Conservation (phyloP, 345 rosid genomes). For the Linum lewisii region DNA sequence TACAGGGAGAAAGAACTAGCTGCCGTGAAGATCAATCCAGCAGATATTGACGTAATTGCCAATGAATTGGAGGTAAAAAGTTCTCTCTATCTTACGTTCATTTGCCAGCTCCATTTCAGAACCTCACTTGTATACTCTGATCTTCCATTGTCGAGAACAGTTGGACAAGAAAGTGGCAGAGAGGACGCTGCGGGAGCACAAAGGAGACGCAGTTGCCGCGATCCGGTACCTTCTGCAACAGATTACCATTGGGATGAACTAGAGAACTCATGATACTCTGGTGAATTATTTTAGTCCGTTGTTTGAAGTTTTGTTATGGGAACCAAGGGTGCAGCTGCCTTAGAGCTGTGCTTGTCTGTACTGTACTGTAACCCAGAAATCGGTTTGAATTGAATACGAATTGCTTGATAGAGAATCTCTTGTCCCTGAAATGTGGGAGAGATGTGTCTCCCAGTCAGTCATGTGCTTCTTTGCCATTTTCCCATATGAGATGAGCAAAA, state of each 20-base stretch:
- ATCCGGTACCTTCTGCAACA: constrained; percentile 62
- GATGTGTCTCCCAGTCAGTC: too few species aligned
- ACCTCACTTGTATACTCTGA: not conserved
- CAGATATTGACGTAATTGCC: constrained; percentile 79
- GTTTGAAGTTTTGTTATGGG: too few species aligned
- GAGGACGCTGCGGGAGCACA: constrained; percentile 88
- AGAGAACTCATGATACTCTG: not conserved
- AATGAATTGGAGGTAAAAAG: constrained; percentile 78
- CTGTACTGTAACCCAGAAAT: too few species aligned
- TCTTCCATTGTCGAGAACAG: constrained; percentile 25
- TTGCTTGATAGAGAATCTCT: too few species aligned
- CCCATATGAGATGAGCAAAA: too few species aligned
- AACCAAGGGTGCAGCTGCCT: too few species aligned
- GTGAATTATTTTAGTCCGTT: not conserved
- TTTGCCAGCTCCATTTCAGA: not conserved
- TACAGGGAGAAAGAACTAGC: constrained; percentile 91
- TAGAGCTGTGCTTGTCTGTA: too few species aligned
- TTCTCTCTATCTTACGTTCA: not conserved
- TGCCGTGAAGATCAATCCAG: constrained; percentile 88
- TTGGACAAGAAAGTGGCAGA: constrained; percentile 85
- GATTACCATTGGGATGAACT: constrained; percentile 4
- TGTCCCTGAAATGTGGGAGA: too few species aligned
- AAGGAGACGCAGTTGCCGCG: constrained; percentile 93
- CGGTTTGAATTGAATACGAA: too few species aligned
- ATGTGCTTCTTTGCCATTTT: too few species aligned